Conservation (phyloP, 2,329 filamentous ascomycete species). For the Cladosporium austrohemisphaericum region DNA sequence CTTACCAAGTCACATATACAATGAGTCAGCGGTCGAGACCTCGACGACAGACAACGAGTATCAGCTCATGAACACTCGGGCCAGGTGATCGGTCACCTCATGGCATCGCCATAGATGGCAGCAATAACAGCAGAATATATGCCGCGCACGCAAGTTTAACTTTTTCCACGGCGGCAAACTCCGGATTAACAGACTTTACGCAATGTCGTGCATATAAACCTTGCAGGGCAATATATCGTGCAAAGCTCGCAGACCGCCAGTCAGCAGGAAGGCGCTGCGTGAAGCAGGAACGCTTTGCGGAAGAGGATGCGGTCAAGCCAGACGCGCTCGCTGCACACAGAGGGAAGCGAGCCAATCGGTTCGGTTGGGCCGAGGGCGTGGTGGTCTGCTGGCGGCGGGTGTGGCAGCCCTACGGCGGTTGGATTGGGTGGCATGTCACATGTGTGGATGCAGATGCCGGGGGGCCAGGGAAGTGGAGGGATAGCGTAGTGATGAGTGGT, state of each 20-base stretch:
- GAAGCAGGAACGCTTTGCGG: constrained; percentile 3
- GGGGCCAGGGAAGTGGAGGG: constrained; percentile 1
- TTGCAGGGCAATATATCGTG: constrained; percentile 7
- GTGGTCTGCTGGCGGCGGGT: constrained; percentile 2
- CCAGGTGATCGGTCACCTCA: too few species aligned
- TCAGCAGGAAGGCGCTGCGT: constrained; percentile 1
- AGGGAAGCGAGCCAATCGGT: neutral
- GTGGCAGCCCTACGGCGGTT: constrained; percentile 4
- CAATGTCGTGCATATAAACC: constrained; percentile 9
- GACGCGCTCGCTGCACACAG: constrained; percentile 3
- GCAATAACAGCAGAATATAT: too few species aligned
- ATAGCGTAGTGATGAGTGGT: neutral
- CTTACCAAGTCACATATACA: neutral
- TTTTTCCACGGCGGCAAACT: too few species aligned
- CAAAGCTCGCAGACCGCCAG: constrained; percentile 8
- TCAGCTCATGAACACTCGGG: too few species aligned
- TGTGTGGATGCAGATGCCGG: neutral
- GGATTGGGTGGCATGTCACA: constrained; percentile 1
- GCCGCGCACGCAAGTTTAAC: too few species aligned
- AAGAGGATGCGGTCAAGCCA: constrained; percentile 11
- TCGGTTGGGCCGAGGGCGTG: neutral
- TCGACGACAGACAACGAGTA: too few species aligned
- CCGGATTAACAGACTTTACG: constrained; percentile 9
- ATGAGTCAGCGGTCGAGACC: constrained; percentile 11
- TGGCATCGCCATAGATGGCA: too few species aligned